These are phyloP conservation scores for Fusarium fujikuroi DNA, from an alignment of 2,329 filamentous ascomycete species.

Conservation along the genomic window DNA sequence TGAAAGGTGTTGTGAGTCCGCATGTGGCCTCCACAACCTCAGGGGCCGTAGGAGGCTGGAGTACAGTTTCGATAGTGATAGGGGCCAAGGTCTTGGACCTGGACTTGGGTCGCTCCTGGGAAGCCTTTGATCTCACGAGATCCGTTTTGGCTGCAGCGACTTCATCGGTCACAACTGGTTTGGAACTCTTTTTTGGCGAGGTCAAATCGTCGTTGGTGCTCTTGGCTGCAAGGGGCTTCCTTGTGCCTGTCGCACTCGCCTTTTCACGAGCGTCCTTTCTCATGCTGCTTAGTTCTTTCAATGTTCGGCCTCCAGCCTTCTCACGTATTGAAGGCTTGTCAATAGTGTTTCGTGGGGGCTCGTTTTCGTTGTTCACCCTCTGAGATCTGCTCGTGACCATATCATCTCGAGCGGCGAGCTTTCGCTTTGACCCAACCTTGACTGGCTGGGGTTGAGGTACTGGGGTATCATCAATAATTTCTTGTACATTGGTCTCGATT, in stretches of 20 bases:
- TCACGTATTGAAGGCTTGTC: constrained; percentile 48
- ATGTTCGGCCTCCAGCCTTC: constrained; percentile 54
- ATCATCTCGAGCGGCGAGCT: constrained; percentile 66
- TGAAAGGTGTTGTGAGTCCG: constrained; percentile 46
- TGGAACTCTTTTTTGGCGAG: constrained; percentile 65
- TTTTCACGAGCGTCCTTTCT: constrained; percentile 55
- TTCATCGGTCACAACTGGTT: constrained; percentile 50
- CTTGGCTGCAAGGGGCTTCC: constrained; percentile 65
- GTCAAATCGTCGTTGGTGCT: constrained; percentile 69
- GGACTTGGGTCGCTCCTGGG: constrained; percentile 42
- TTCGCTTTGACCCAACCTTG: constrained; percentile 68
- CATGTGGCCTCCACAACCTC: constrained; percentile 18
- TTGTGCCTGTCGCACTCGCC: constrained; percentile 46
- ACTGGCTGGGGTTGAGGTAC: constrained; percentile 38
- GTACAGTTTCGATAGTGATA: constrained; percentile 33
- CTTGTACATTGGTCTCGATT: constrained; percentile 10
- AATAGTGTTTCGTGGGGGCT: constrained; percentile 24
- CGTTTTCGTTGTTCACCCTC: constrained; percentile 45
- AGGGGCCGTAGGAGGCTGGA: constrained; percentile 29
- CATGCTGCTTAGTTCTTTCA: constrained; percentile 58
- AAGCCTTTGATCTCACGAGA: constrained; percentile 42
- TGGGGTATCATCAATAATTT: constrained; percentile 13
- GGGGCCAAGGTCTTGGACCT: constrained; percentile 44
- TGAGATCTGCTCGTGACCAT: constrained; percentile 51
- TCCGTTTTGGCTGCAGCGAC: constrained; percentile 54